Percentiles rank a stretch among this genome's conserved stretches.
These are phyloP conservation scores for Prunus persica DNA, from an alignment of 306 rosid species.

Conservation along the genomic window Prunus_persica_NCBIv2 NC_034010.1:3559001-3559500, in stretches of 20 bases:
- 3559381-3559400: conserved; percentile 28
- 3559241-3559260: conserved; percentile 5
- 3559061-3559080: background rate
- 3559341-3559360: background rate
- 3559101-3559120: conserved; percentile 21
- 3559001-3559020: background rate
- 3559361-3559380: background rate
- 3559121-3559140: conserved; percentile 16
- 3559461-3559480: background rate
- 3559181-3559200: background rate
- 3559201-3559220: conserved; percentile 29
- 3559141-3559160: conserved; percentile 20
- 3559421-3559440: background rate
- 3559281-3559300: conserved; percentile 4
- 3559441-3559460: background rate
- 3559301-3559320: conserved; percentile 21
- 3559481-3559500: conserved; percentile 19
- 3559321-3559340: conserved; percentile 27
- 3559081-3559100: background rate
- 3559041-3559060: background rate
- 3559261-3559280: background rate
- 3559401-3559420: background rate
- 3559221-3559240: conserved; percentile 17
- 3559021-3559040: no score
- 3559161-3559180: background rate